Conservation (phyloP, 148 eudicot genomes). For the Persicaria maculosa region DNA sequence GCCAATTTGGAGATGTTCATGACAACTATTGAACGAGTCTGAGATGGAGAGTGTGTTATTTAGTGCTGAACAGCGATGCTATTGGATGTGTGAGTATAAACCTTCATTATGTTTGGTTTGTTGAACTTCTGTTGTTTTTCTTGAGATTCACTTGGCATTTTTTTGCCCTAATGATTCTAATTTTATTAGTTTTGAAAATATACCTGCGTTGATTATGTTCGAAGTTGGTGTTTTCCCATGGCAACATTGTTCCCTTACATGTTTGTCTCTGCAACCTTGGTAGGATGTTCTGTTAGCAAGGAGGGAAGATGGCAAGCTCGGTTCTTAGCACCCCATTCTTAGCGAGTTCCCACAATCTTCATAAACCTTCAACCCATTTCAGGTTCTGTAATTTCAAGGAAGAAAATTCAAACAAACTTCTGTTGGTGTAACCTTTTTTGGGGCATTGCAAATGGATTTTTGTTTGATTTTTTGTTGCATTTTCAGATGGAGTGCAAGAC, state of each 20-base stretch:
- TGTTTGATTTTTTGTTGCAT: neutral
- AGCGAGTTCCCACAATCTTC: neutral
- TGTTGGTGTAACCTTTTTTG: neutral
- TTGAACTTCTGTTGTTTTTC: neutral
- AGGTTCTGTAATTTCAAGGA: neutral
- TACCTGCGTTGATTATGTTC: neutral
- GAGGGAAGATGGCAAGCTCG: slow-evolving; percentile 2
- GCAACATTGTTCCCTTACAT: neutral
- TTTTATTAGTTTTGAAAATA: neutral
- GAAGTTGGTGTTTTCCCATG: neutral
- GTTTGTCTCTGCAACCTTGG: neutral
- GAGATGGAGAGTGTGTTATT: neutral
- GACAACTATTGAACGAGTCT: neutral
- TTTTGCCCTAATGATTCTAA: neutral
- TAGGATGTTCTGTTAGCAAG: slow-evolving; percentile 1
- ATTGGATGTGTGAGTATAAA: neutral
- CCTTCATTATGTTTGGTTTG: neutral
- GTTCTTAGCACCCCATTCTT: neutral
- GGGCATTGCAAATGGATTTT: neutral
- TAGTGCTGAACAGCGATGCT: neutral
- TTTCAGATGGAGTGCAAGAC: slow-evolving; percentile 4
- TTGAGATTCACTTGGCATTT: neutral
- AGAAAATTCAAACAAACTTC: neutral
- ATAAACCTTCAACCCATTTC: neutral
- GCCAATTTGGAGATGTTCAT: neutral